These are phyloP conservation scores for Nannizziopsis arthrosporioides DNA, from an alignment of 2,329 filamentous ascomycete species.

Conservation along the genomic window DNA sequence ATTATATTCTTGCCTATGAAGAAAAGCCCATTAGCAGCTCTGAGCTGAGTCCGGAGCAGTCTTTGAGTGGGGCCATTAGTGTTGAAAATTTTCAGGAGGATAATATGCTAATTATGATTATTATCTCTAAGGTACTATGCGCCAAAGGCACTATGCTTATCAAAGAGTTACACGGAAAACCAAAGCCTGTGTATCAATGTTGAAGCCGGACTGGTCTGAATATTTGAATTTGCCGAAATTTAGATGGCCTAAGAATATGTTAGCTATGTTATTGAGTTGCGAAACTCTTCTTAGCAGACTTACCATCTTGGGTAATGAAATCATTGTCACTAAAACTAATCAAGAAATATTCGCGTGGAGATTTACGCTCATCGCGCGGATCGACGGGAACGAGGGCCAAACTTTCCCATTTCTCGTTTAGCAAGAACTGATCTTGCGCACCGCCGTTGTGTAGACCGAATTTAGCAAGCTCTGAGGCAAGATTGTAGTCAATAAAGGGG, in stretches of 20 bases:
- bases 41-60: too few relatives aligned
- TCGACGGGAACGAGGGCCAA: constrained; percentile 50
- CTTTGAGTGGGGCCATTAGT: too few relatives aligned
- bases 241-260: constrained; percentile 36
- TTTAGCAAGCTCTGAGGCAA: constrained; percentile 50
- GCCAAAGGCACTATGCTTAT: neutral
- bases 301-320: constrained; percentile 60
- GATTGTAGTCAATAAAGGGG: constrained; percentile 56
- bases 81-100: too few relatives aligned
- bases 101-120: too few relatives aligned
- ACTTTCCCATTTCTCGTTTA: constrained; percentile 72
- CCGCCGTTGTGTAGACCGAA: constrained; percentile 62
- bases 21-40: too few relatives aligned
- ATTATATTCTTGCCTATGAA: too few relatives aligned
- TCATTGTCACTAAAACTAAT: constrained; percentile 61
- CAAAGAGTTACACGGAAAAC: constrained; percentile 37
- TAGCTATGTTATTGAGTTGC: constrained; percentile 7
- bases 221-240: constrained; percentile 48
- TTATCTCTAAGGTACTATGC: too few relatives aligned
- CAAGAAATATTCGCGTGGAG: constrained; percentile 50
- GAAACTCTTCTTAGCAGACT: constrained; percentile 12
- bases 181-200: constrained; percentile 51
- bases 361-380: constrained; percentile 13
- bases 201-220: constrained; percentile 45
- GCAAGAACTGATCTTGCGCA: constrained; percentile 42